These are phyloP conservation scores for Candida sanyiensis DNA, from an alignment of 805 yeast species.

Conservation along the genomic window DNA sequence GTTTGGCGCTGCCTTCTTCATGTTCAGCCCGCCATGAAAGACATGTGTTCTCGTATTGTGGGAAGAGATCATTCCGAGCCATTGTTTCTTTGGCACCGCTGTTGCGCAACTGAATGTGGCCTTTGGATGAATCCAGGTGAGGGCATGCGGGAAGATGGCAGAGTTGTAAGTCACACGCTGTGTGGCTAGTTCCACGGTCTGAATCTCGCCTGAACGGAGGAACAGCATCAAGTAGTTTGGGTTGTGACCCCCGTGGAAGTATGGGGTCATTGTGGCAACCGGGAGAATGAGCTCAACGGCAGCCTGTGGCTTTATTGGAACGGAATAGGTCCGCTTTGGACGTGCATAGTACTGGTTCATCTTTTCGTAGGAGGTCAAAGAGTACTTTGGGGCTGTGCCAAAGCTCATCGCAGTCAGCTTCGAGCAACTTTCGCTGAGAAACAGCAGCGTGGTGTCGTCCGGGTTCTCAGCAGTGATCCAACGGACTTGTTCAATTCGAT, in stretches of 20 bases:
- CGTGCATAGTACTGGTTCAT: constrained; percentile 73
- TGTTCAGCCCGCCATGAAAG: constrained; percentile 78
- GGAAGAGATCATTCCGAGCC: constrained; percentile 74
- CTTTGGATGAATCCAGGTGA: constrained; percentile 74
- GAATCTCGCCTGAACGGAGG: constrained; percentile 59
- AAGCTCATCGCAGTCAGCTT: constrained; percentile 59
- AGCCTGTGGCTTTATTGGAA: constrained; percentile 47
- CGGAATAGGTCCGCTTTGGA: constrained; percentile 48
- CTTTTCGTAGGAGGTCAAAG: constrained; percentile 75
- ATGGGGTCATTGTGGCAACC: constrained; percentile 61
- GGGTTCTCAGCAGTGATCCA: constrained; percentile 85
- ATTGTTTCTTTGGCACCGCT: constrained; percentile 55
- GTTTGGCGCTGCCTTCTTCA: constrained; percentile 38
- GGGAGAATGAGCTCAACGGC: constrained; percentile 44
- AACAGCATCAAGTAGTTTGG: constrained; percentile 60
- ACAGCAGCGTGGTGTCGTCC: constrained; percentile 66
- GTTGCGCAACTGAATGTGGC: constrained; percentile 51
- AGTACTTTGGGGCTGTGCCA: constrained; percentile 73
- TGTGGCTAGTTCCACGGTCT: constrained; percentile 51
- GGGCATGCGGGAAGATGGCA: constrained; percentile 68
- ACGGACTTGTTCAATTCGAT: constrained; percentile 46
- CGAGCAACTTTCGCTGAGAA: constrained; percentile 60
- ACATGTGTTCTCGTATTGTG: constrained; percentile 39
- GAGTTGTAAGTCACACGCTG: constrained; percentile 50
- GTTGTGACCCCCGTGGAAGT: constrained; percentile 73